Evolutionary conservation across 805 yeast species (phyloP).

Genomic region (Candida caryicola): DNA sequence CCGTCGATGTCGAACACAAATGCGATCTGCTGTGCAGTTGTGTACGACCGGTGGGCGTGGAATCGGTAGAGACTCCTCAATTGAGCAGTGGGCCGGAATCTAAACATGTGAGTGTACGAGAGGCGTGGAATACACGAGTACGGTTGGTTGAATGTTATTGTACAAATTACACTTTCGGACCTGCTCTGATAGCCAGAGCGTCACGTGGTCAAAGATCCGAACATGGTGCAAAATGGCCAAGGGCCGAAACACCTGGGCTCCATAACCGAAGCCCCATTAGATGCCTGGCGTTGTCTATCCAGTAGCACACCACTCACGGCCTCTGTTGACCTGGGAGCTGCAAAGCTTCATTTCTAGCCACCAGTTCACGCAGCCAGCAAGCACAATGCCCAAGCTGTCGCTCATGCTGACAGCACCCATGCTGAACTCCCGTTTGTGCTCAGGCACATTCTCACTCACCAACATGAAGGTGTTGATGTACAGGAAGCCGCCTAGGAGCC

Average conservation of each 20-base stretch:
- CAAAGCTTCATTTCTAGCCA: conserved; percentile 75
- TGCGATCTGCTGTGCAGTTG: conserved; percentile 18
- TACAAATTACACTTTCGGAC: no score
- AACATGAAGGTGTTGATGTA: conserved; percentile 85
- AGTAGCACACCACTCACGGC: conserved; percentile 71
- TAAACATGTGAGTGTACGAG: no score
- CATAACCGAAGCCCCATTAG: no score
- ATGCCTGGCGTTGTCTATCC: conserved; percentile 1
- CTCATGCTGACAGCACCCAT: conserved; percentile 82
- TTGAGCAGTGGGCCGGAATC: no score
- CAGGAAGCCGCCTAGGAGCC: conserved; percentile 85
- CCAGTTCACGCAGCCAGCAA: conserved; percentile 76
- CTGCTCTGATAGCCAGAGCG: no score
- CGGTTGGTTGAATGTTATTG: no score
- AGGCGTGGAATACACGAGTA: no score
- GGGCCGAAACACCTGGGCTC: no score
- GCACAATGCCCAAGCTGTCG: conserved; percentile 78
- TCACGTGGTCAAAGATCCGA: no score
- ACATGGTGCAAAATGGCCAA: no score
- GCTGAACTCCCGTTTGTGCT: conserved; percentile 51
- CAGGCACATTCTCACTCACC: conserved; percentile 57
- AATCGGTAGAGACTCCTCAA: no score
- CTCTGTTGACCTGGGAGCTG: conserved; percentile 61
- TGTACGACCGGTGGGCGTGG: no score
- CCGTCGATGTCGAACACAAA: conserved; percentile 72